These are phyloP conservation scores for Nannochloropsis salina DNA, from an alignment of 108 stramenopile genomes.

Conservation along the genomic window DNA sequence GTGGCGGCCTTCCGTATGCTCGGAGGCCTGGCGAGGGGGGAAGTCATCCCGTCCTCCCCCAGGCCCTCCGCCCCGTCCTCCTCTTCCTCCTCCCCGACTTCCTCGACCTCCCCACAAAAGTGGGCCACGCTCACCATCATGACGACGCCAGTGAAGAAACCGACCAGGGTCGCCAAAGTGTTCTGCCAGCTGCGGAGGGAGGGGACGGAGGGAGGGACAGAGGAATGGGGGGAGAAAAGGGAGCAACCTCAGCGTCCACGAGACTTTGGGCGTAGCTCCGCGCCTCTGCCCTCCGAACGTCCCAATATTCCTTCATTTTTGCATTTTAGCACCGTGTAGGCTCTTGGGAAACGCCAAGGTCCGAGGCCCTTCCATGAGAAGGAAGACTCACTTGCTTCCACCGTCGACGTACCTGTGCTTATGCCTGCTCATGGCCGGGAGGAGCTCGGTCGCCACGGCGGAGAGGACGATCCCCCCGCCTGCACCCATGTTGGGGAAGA, in stretches of 20 bases:
- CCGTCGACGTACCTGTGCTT: neutral
- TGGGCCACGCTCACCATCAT: neutral
- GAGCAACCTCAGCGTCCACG: neutral
- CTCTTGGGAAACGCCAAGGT: no score
- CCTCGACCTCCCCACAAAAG: conserved; percentile 10
- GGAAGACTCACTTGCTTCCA: no score
- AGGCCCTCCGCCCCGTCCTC: neutral
- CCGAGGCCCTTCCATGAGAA: no score
- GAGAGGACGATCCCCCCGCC: conserved; percentile 5
- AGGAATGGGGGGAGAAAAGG: neutral
- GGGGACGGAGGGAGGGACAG: neutral
- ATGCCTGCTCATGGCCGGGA: conserved; percentile 11
- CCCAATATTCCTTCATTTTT: no score
- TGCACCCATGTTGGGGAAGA: neutral
- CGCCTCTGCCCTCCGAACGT: no score
- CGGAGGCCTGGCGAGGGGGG: neutral
- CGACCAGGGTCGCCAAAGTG: neutral
- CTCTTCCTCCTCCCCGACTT: neutral
- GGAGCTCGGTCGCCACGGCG: neutral
- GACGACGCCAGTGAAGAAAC: neutral
- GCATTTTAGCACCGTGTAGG: no score
- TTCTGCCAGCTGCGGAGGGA: neutral
- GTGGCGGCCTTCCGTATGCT: no score
- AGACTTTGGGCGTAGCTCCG: no score
- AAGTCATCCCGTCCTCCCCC: neutral